Percentiles rank a stretch among this genome's conserved stretches.
phyloP scores from a whole-genome alignment of 2,329 filamentous ascomycete species.

The Dactylellina sp. region DNA sequence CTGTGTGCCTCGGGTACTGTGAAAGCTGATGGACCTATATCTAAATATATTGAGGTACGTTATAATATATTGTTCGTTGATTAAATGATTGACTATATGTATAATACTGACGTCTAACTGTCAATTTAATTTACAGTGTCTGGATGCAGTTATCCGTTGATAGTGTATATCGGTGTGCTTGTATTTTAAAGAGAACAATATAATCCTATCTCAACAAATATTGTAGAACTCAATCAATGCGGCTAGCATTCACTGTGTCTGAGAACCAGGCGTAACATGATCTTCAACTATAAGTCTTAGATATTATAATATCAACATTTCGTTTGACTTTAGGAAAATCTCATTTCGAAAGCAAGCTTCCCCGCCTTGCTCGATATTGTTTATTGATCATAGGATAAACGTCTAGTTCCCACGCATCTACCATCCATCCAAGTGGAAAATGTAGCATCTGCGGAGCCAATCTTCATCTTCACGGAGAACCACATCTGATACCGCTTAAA shows the following conservation, averaged over 20 bases:
- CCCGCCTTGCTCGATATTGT: too few species aligned
- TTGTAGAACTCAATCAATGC: too few species aligned
- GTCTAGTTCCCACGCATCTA: slow-evolving; percentile 4
- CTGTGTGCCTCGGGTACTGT: slow-evolving; percentile 19
- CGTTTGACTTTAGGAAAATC: too few species aligned
- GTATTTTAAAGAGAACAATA: too few species aligned
- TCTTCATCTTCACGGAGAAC: slow-evolving; percentile 12
- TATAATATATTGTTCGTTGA: background rate
- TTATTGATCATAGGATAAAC: slow-evolving; percentile 3
- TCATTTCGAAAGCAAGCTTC: too few species aligned
- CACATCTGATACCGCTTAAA: background rate
- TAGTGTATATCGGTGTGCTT: too few species aligned
- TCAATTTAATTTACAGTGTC: background rate
- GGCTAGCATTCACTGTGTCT: too few species aligned
- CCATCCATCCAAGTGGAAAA: slow-evolving; percentile 3
- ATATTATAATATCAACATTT: too few species aligned
- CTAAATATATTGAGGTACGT: slow-evolving; percentile 32
- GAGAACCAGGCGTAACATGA: too few species aligned
- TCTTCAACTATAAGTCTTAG: too few species aligned
- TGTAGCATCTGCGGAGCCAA: slow-evolving; percentile 20
- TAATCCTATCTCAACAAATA: too few species aligned
- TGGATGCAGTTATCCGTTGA: slow-evolving; percentile 9
- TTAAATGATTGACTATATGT: background rate
- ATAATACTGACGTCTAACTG: background rate
- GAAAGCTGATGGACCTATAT: background rate